Conservation (phyloP, 495 filamentous ascomycete genomes). For the Aspergillus saccharolyticus region DNA sequence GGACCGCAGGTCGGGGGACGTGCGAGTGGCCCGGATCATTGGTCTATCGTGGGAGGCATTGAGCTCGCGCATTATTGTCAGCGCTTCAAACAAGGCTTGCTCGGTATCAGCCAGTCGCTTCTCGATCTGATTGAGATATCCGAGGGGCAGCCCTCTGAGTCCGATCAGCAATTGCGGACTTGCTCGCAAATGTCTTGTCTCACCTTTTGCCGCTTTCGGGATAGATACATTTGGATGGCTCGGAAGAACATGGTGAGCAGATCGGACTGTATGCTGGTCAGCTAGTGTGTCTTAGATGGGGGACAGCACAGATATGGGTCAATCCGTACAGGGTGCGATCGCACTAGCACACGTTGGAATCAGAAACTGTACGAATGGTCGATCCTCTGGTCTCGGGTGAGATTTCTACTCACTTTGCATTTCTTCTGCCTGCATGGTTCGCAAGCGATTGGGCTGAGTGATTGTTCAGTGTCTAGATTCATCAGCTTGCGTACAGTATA, state of each 20-base stretch:
- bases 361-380: background rate
- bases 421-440: constrained; percentile 27
- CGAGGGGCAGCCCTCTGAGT: constrained; percentile 20
- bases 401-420: constrained; percentile 24
- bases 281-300: too few species aligned
- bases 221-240: constrained; percentile 18
- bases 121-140: constrained; percentile 23
- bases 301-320: too few species aligned
- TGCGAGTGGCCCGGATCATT: background rate
- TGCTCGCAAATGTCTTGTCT: background rate
- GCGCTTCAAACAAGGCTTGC: constrained; percentile 16
- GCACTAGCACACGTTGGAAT: constrained; percentile 11
- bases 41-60: background rate
- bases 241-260: constrained; percentile 19
- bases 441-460: constrained; percentile 22
- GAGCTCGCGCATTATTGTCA: constrained; percentile 13
- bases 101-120: constrained; percentile 21
- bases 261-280: constrained; percentile 13
- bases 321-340: constrained; percentile 22
- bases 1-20: background rate
- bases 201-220: constrained; percentile 25
- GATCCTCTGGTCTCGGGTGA: too few species aligned
- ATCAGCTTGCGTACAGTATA: background rate
- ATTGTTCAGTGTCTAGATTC: background rate
- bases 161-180: background rate